Evolutionary conservation across 2,329 filamentous ascomycete species (phyloP).

Genomic region (Sclerotinia glacialis): DNA sequence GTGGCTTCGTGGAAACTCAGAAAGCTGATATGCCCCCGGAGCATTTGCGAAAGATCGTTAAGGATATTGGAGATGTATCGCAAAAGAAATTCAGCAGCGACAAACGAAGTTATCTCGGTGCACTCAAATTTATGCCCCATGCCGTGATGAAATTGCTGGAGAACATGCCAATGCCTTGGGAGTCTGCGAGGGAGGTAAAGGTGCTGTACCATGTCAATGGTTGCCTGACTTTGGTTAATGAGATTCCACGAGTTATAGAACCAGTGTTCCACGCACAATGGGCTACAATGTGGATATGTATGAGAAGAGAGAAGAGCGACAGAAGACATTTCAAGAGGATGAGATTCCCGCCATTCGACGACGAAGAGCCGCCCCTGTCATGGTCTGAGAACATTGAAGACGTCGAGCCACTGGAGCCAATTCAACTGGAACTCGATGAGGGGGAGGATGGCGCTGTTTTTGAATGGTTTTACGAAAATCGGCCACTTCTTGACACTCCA

Average conservation of each 20-base stretch:
- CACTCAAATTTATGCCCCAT: conserved; percentile 98
- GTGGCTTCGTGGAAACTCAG: conserved; percentile 94
- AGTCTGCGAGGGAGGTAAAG: conserved; percentile 92
- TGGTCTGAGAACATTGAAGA: conserved; percentile 99
- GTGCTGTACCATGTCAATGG: conserved; percentile 98
- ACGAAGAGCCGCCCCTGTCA: conserved; percentile 94
- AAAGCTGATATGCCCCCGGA: conserved; percentile 99
- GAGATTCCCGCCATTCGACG: conserved; percentile 97
- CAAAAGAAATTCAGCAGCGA: conserved; percentile 99
- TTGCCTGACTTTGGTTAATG: conserved; percentile 93
- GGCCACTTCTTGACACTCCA: conserved; percentile 82
- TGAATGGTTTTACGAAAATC: conserved; percentile 97
- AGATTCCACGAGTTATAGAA: conserved; percentile 93
- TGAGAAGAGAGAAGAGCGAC: conserved; percentile 97
- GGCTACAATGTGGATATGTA: conserved; percentile 99
- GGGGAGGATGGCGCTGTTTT: conserved; percentile 86
- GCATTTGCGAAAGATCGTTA: conserved; percentile 96
- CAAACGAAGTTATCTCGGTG: conserved; percentile 95
- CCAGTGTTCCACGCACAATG: conserved; percentile 97
- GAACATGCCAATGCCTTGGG: conserved; percentile 99
- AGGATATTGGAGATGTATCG: conserved; percentile 97
- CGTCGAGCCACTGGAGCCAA: conserved; percentile 93
- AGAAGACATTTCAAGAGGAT: conserved; percentile 96
- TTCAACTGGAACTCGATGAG: conserved; percentile 97
- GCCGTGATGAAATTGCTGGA: conserved; percentile 94